phyloP scores from a whole-genome alignment of 2,329 filamentous ascomycete genomes.

The Dactylellina leptospora region DNA sequence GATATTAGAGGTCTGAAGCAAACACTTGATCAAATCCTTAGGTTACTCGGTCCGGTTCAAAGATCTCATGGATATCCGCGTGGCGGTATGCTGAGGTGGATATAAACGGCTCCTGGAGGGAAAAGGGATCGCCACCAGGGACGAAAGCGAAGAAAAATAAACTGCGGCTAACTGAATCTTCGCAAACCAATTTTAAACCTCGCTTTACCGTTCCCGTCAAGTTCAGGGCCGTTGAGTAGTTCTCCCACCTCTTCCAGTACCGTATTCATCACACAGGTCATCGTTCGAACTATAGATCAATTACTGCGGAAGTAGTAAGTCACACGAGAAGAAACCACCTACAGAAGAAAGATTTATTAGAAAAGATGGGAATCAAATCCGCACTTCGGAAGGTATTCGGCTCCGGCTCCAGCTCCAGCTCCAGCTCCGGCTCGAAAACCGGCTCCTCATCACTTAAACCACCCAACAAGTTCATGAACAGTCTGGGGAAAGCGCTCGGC shows the following conservation, averaged over 20 bases:
- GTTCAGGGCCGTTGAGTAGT: neutral
- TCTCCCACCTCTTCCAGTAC: neutral
- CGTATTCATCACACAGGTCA: neutral
- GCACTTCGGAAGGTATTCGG: slow-evolving; percentile 18
- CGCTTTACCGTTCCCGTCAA: neutral
- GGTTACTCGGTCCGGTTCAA: too few relatives aligned
- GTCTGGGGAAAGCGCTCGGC: neutral
- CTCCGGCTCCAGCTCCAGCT: slow-evolving; percentile 5
- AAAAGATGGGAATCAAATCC: slow-evolving; percentile 20
- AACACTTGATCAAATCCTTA: too few relatives aligned
- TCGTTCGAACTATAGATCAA: neutral
- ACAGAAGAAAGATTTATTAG: neutral
- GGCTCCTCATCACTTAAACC: neutral
- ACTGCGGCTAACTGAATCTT: too few relatives aligned
- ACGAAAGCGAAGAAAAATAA: too few relatives aligned
- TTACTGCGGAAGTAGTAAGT: too few relatives aligned
- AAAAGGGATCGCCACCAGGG: too few relatives aligned
- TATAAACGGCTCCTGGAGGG: too few relatives aligned
- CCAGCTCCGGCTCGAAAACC: slow-evolving; percentile 3
- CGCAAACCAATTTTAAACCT: neutral
- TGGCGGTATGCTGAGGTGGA: too few relatives aligned
- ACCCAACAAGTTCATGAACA: slow-evolving; percentile 3
- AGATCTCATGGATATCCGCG: too few relatives aligned
- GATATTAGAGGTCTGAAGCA: too few relatives aligned
- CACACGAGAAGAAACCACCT: neutral